A percentile compares a stretch with the other conserved stretches of the same genome.
Evolutionary conservation across 208 protist species (phyloP).

Genomic region (Trypanosoma scelopori): DNA sequence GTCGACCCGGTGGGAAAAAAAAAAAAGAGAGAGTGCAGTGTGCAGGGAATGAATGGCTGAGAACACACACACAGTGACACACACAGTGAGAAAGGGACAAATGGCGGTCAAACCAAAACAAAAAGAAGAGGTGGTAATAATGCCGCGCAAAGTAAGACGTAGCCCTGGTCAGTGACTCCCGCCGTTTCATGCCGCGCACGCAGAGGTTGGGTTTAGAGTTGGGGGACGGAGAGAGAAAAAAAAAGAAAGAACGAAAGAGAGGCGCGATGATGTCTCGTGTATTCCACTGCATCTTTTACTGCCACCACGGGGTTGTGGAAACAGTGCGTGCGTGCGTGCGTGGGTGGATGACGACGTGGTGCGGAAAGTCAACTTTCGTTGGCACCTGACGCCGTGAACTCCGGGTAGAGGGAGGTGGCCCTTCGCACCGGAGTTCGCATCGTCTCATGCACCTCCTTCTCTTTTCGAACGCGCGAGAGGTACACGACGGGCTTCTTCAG

Average conservation of each 20-base stretch:
- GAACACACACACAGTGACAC: not conserved
- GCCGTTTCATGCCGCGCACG: too few species aligned
- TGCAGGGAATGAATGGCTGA: not conserved
- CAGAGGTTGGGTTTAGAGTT: too few species aligned
- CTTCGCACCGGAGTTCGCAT: constrained; percentile 1
- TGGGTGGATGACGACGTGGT: not conserved
- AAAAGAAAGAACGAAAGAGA: constrained; percentile 2
- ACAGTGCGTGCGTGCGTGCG: too few species aligned
- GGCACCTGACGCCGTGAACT: not conserved
- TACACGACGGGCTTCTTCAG: constrained; percentile 33
- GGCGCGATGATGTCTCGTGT: not conserved
- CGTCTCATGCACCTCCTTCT: constrained; percentile 1
- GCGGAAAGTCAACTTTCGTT: not conserved
- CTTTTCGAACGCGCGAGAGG: constrained; percentile 29
- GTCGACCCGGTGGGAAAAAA: not conserved
- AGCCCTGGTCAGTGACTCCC: too few species aligned
- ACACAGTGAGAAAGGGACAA: too few species aligned
- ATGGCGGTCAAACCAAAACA: too few species aligned
- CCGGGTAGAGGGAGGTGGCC: constrained; percentile 13
- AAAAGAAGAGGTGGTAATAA: too few species aligned
- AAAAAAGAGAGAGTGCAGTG: too few species aligned
- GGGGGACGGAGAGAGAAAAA: constrained; percentile 8
- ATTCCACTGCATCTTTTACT: too few species aligned
- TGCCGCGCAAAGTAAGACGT: too few species aligned
- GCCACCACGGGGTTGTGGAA: too few species aligned